A percentile compares a stretch with the other conserved stretches of the same genome.
Evolutionary conservation across 1,139 yeast genomes (phyloP).

Genomic region (Sugiyamaella japonica): DNA sequence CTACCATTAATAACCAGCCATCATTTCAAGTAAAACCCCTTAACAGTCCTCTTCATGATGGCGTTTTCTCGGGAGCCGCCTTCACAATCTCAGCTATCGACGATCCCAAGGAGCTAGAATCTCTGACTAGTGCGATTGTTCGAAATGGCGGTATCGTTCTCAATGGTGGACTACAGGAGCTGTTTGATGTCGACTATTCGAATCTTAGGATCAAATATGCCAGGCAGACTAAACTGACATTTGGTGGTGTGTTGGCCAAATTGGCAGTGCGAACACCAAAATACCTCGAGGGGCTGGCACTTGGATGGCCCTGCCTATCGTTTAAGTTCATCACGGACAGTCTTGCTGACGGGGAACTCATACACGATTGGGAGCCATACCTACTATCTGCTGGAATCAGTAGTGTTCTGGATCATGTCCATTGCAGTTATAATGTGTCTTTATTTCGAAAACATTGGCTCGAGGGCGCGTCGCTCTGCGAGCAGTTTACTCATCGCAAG

Average conservation of each 20-base stretch:
- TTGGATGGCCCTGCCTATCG: constrained; percentile 87
- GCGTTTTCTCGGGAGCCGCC: constrained; percentile 44
- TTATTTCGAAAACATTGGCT: constrained; percentile 32
- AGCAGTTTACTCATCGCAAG: constrained; percentile 32
- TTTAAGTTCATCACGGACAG: constrained; percentile 56
- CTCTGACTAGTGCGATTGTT: constrained; percentile 44
- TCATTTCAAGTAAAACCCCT: neutral
- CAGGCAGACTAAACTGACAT: constrained; percentile 34
- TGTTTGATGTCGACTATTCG: constrained; percentile 29
- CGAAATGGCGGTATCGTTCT: constrained; percentile 56
- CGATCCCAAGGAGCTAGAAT: constrained; percentile 42
- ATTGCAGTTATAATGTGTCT: constrained; percentile 28
- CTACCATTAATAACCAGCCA: neutral
- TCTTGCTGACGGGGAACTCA: constrained; percentile 32
- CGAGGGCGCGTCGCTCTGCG: constrained; percentile 24
- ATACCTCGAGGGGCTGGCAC: constrained; percentile 78
- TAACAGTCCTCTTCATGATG: constrained; percentile 11
- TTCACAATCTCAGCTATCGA: constrained; percentile 46
- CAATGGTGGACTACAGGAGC: constrained; percentile 48
- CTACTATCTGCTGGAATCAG: constrained; percentile 73
- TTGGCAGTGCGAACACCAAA: constrained; percentile 65
- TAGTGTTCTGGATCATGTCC: constrained; percentile 36
- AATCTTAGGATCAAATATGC: constrained; percentile 22
- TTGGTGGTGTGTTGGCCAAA: constrained; percentile 67
- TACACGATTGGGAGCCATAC: constrained; percentile 53